These are phyloP conservation scores for Butyriboletus loyo DNA, from an alignment of 768 basidiomycete genomes.

Conservation along the genomic window DNA sequence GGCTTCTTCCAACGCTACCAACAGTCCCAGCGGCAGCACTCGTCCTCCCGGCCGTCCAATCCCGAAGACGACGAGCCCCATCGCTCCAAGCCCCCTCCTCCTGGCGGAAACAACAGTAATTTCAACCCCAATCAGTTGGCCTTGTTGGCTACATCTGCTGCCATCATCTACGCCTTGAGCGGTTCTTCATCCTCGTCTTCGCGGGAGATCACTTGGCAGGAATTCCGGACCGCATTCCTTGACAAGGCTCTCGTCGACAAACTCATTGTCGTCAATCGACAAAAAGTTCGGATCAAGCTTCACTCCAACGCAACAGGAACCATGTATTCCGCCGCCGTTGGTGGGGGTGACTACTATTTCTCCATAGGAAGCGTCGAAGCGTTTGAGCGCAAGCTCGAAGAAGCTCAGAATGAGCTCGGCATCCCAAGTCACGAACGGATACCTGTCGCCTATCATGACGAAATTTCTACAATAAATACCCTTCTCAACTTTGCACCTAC, in stretches of 20 bases:
- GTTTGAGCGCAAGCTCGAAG: conserved; percentile 93
- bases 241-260: conserved; percentile 95
- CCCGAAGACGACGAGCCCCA: conserved; percentile 29
- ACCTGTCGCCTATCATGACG: conserved; percentile 95
- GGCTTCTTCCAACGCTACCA: conserved; percentile 76
- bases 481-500: conserved; percentile 94
- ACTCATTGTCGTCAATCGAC: conserved; percentile 87
- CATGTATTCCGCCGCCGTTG: conserved; percentile 62
- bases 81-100: conserved; percentile 51
- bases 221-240: conserved; percentile 95
- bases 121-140: conserved; percentile 58
- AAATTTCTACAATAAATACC: conserved; percentile 80
- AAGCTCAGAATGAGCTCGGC: conserved; percentile 87
- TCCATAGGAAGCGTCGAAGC: conserved; percentile 97
- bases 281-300: conserved; percentile 86
- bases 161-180: conserved; percentile 63
- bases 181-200: conserved; percentile 46
- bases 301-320: conserved; percentile 85
- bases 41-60: conserved; percentile 28
- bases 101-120: conserved; percentile 41
- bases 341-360: conserved; percentile 79
- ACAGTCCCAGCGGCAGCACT: conserved; percentile 34
- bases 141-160: conserved; percentile 55
- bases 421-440: conserved; percentile 92
- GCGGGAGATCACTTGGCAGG: conserved; percentile 99